These are phyloP conservation scores for Salix suchowensis DNA, from an alignment of 345 rosid genomes.

Conservation along the genomic window DNA sequence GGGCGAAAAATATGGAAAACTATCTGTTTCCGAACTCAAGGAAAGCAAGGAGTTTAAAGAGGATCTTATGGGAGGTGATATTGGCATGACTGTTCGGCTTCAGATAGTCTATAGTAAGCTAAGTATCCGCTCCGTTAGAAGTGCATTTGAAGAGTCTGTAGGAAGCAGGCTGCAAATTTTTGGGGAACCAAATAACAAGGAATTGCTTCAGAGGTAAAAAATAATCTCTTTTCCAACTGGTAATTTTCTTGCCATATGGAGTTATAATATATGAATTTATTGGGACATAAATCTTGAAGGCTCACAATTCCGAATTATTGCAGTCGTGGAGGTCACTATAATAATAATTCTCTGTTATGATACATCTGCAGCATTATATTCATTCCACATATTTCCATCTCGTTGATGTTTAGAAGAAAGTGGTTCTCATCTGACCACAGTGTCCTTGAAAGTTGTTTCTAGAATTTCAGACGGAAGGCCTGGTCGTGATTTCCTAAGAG, in stretches of 20 bases:
- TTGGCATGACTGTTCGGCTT: constrained; percentile 66
- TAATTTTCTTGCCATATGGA: background rate
- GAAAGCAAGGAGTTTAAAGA: constrained; percentile 44
- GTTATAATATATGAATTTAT: background rate
- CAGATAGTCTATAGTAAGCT: constrained; percentile 71
- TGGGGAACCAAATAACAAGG: constrained; percentile 52
- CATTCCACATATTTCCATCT: background rate
- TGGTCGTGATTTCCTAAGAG: background rate
- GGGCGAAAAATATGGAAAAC: constrained; percentile 53
- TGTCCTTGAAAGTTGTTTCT: no score
- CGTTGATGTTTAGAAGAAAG: background rate
- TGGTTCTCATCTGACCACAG: background rate
- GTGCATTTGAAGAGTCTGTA: constrained; percentile 78
- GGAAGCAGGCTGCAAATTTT: constrained; percentile 77
- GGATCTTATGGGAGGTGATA: constrained; percentile 63
- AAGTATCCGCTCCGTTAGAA: constrained; percentile 65
- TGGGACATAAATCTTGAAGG: background rate
- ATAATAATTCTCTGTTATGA: background rate
- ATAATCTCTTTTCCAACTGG: background rate
- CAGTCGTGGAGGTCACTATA: background rate
- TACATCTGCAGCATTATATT: background rate
- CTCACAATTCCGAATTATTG: background rate
- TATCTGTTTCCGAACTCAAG: constrained; percentile 53
- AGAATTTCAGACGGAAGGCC: no score
- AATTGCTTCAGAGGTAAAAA: constrained; percentile 69